phyloP scores from a whole-genome alignment of 352 stramenopile species.

The Lagenidium giganteum region DNA sequence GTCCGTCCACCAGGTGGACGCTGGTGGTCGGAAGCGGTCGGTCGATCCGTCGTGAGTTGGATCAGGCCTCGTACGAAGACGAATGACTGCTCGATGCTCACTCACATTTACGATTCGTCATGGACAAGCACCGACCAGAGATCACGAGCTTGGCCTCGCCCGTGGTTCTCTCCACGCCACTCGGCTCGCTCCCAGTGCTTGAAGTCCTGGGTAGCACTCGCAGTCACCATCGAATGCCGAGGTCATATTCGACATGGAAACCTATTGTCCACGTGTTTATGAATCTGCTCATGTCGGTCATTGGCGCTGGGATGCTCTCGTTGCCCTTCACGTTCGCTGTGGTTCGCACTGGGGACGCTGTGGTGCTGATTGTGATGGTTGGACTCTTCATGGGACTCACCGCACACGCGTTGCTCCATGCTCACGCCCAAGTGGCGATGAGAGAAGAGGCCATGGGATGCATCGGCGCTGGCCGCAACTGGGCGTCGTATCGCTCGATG shows the following conservation, averaged over 20 bases:
- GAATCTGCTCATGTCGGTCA: slow-evolving; percentile 22
- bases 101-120: too few relatives aligned
- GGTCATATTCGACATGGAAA: too few relatives aligned
- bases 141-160: not conserved
- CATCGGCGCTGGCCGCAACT: slow-evolving; percentile 2
- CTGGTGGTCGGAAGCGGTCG: too few relatives aligned
- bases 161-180: slow-evolving; percentile 3
- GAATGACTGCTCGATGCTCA: too few relatives aligned
- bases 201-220: not conserved
- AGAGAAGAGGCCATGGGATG: not conserved
- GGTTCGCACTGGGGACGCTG: slow-evolving; percentile 2
- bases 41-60: too few relatives aligned
- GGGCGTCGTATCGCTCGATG: slow-evolving; percentile 17
- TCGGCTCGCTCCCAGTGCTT: slow-evolving; percentile 2
- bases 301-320: slow-evolving; percentile 25
- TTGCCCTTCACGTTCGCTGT: slow-evolving; percentile 19
- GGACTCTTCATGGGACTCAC: slow-evolving; percentile 14
- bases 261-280: slow-evolving; percentile 11
- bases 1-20: too few relatives aligned
- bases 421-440: slow-evolving; percentile 8
- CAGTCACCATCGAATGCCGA: too few relatives aligned
- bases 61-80: too few relatives aligned
- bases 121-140: too few relatives aligned
- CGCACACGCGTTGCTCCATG: slow-evolving; percentile 15
- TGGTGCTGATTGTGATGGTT: slow-evolving; percentile 12